Conservation (phyloP, 2,329 filamentous ascomycete genomes). For the Pseudocercospora musae region DNA sequence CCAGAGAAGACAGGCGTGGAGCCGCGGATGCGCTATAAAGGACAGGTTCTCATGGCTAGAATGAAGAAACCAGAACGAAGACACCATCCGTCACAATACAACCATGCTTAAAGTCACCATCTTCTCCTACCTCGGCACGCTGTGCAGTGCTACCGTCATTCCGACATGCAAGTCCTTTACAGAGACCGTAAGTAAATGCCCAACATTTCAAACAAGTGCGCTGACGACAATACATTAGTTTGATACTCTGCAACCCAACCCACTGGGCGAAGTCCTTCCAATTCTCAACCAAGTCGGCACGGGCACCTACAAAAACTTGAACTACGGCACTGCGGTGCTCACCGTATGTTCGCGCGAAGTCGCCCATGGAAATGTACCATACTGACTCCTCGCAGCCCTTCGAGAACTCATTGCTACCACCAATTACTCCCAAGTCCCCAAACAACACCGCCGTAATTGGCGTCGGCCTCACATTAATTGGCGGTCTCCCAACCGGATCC, state of each 20-base stretch:
- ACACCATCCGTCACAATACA: no score
- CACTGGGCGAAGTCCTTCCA: not conserved
- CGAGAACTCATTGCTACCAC: not conserved
- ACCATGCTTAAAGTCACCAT: no score
- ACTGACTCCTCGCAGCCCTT: not conserved
- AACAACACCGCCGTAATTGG: not conserved
- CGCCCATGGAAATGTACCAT: no score
- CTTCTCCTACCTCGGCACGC: not conserved
- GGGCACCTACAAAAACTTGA: not conserved
- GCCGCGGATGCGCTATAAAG: no score
- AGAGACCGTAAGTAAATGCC: not conserved
- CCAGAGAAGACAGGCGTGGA: no score
- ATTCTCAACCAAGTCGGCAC: not conserved
- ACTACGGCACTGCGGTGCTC: not conserved
- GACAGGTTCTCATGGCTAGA: no score
- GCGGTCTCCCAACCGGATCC: not conserved
- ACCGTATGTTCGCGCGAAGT: no score
- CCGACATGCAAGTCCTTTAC: not conserved
- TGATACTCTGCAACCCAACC: not conserved
- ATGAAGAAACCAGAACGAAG: no score
- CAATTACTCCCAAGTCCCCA: not conserved
- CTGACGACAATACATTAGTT: not conserved
- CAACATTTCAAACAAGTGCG: not conserved
- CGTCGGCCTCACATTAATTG: not conserved
- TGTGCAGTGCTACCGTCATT: not conserved